Base-by-base conservation (phyloP, 192 early-diverging fungal species). In the Diversispora eburnea region DNA sequence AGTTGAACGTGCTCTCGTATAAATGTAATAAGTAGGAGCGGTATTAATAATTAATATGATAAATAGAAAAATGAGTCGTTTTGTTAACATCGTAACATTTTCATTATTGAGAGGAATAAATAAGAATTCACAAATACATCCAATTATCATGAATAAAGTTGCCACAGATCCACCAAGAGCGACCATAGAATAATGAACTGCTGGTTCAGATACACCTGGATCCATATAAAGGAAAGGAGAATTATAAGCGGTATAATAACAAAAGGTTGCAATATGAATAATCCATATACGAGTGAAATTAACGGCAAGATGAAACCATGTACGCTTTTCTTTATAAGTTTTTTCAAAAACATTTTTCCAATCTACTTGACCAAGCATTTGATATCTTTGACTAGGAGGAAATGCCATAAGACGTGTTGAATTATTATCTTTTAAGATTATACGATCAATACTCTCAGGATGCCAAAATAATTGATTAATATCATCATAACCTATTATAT, bases 231-330 rank as follows among this genome's bases (percentile, higher is more conserved):
- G 51, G 67, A 89, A 89, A 48, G 86, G 84, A 12, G 87, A 86
- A 60, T 89, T 88, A 51, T 86, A 89, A 74, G 86, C 87, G 22
- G 91, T 91, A 82, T 91, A 93, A 80, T 91, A 91, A 84, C 87
- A 93, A 77, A 90, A 93, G 9, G 88, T 77, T 3, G 86, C 84
- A 51, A 94, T 76, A 75, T 94, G 91, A 77, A 94, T 89, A 69
- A 94, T 89, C 93, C 93, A 94, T 33, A 93, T 84, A 33, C 93
- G 91, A 43, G 89, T 88, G 65, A 94, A 93, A 80, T 93, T 94
- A 81, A 88, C 88, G 74, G 89, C 85, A 25, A 91, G 79, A 84
- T 94, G 93, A 80, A 91, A 82, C 88, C 90, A 90, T 10, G 91
- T 91, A 60, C 93, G 88, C 58, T 88, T 89, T 81, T 94, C 93